Base-by-base conservation (phyloP, 1,284 basidiomycete species). In the Fomitopsis schrenkii region DNA sequence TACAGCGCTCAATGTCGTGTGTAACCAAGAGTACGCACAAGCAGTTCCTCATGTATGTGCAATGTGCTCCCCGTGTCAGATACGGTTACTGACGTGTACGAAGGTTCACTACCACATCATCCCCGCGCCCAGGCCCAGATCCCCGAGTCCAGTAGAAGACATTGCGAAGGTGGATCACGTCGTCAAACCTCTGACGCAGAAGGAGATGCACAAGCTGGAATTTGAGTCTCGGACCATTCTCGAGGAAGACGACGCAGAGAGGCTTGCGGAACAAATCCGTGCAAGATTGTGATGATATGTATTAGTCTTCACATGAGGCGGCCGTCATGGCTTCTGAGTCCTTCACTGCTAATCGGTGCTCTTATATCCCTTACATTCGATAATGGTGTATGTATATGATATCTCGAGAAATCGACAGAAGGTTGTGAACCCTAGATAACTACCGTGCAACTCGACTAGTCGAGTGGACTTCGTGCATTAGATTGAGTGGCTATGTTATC, bases 31-130 rank as follows among this genome's bases (percentile, higher is more conserved):
- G 71, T 91, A 93, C 68, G 90, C 88, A 0, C 90, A 93, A 69
- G 87, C 87, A 6, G 88, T 93, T 3, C 85, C 84, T n/a, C 90
- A 93, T 76, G 88, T 90, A 64, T 61, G 84, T 22, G 4, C 30
- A 33, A 46, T n/a, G 10, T 46, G 42, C 28, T 22, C 26, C 30
- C 36, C 15, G 30, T 8, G 46, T 59, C 19, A 28, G 7, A 10
- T 41, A 38, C 53, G 19, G n/a, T 14, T 40, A 22, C 26, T 54
- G 48, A 52, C 53, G 48, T 55, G n/a, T 36, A 9, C 30, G 19
- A 60, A 90, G 89, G 89, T 92, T 9, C 90, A 92, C 70, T 91
- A 87, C 68, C 90, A 93, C 71, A 82, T 93, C 62, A 87, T 93
- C 44, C 90, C 90, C 0, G 90, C 90, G 1, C 90, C 90, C 1